phyloP scores from a whole-genome alignment of 257 asterid species.

The Gentiana straminea region DNA sequence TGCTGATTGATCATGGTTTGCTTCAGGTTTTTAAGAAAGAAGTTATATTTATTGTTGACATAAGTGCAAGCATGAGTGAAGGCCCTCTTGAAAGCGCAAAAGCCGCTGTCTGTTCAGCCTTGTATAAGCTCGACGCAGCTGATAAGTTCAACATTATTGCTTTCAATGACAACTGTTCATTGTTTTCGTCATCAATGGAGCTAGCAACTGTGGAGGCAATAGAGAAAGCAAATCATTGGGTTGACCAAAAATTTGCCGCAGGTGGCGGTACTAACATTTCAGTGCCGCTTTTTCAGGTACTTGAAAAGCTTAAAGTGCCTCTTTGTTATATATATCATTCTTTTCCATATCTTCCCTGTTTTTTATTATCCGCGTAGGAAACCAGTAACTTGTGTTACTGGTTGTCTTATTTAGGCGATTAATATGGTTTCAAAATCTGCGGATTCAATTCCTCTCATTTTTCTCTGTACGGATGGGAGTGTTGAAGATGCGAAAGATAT shows the following conservation, averaged over 20 bases:
- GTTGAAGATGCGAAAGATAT: conserved; percentile 78
- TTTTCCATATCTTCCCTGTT: too few relatives aligned
- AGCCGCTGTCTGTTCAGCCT: conserved; percentile 39
- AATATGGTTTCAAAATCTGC: conserved; percentile 43
- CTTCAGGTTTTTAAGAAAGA: conserved; percentile 63
- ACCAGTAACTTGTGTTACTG: background rate
- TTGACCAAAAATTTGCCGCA: conserved; percentile 36
- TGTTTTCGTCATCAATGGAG: conserved; percentile 47
- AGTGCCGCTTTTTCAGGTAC: conserved; percentile 57
- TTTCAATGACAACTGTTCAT: conserved; percentile 32
- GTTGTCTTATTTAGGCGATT: conserved; percentile 50
- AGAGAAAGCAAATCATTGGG: conserved; percentile 50
- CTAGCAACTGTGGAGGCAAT: conserved; percentile 37
- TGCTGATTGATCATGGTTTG: conserved; percentile 1
- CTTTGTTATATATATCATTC: too few relatives aligned
- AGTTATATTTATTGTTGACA: conserved; percentile 59
- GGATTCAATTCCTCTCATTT: conserved; percentile 38
- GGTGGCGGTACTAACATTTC: conserved; percentile 56
- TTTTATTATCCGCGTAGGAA: background rate
- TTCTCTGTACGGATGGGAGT: conserved; percentile 79
- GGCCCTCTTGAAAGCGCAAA: conserved; percentile 52
- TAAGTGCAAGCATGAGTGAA: conserved; percentile 73
- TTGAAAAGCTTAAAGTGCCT: background rate
- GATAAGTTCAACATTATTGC: conserved; percentile 66
- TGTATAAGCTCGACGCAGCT: conserved; percentile 39